phyloP scores from a whole-genome alignment of 2,329 filamentous ascomycete genomes.

The Aspergillus sp. region DNA sequence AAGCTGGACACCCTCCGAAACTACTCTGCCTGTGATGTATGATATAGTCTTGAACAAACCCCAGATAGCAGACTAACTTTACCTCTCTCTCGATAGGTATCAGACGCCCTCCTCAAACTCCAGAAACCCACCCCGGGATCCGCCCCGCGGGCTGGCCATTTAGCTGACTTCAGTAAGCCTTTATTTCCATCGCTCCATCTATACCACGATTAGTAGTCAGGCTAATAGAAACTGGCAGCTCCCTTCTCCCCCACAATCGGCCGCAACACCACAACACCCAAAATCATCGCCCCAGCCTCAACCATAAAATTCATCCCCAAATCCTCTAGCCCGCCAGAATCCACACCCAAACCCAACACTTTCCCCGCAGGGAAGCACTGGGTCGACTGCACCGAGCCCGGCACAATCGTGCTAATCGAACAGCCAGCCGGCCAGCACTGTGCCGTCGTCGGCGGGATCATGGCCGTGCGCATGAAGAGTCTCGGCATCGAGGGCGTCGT shows the following conservation, averaged over 20 bases:
- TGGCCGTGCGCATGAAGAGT: conserved; percentile 67
- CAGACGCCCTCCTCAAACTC: conserved; percentile 71
- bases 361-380: conserved; percentile 64
- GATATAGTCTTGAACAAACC: background rate
- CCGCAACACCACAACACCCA: conserved; percentile 28
- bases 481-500: conserved; percentile 62
- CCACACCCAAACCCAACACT: conserved; percentile 39
- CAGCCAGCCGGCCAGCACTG: conserved; percentile 66
- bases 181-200: background rate
- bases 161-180: conserved; percentile 61
- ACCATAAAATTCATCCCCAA: conserved; percentile 61
- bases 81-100: conserved; percentile 50
- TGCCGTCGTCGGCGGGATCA: conserved; percentile 74
- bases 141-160: conserved; percentile 64
- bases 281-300: conserved; percentile 44
- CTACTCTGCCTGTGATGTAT: conserved; percentile 47
- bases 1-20: conserved; percentile 34
- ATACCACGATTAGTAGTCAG: conserved; percentile 6
- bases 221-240: conserved; percentile 17
- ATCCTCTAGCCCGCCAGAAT: conserved; percentile 40
- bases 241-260: conserved; percentile 36
- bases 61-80: background rate
- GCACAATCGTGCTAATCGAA: conserved; percentile 65
- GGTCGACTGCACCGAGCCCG: conserved; percentile 62
- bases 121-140: conserved; percentile 42